Percentiles rank a stretch among this genome's conserved stretches.
Conservation (phyloP, 805 yeast genomes). For the Candida dajiaensis region DNA sequence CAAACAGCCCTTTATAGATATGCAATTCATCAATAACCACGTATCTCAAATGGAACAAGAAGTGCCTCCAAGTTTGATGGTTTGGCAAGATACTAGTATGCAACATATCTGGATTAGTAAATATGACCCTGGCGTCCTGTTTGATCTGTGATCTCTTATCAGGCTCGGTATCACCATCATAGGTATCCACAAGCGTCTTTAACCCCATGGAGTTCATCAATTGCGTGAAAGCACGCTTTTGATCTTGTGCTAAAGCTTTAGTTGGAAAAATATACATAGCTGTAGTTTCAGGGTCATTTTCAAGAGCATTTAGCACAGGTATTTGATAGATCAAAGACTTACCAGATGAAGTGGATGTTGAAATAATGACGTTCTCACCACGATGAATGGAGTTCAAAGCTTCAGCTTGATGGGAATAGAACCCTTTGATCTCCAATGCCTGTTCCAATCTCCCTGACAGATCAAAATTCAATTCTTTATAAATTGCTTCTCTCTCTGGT, state of each 20-base stretch:
- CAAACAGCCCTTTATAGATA: slow-evolving; percentile 84
- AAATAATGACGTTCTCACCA: slow-evolving; percentile 69
- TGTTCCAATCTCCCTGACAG: slow-evolving; percentile 46
- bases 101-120: slow-evolving; percentile 93
- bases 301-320: slow-evolving; percentile 56
- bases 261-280: slow-evolving; percentile 93
- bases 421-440: slow-evolving; percentile 43
- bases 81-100: slow-evolving; percentile 82
- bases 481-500: slow-evolving; percentile 41
- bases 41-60: slow-evolving; percentile 56
- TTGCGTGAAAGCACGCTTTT: slow-evolving; percentile 68
- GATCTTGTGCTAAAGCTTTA: slow-evolving; percentile 97
- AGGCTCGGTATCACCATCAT: slow-evolving; percentile 87
- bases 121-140: slow-evolving; percentile 66
- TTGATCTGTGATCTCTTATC: slow-evolving; percentile 49
- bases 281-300: slow-evolving; percentile 40
- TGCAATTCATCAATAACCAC: slow-evolving; percentile 86
- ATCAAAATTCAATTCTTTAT: slow-evolving; percentile 35
- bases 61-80: slow-evolving; percentile 66
- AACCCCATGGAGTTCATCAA: slow-evolving; percentile 46
- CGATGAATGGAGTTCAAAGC: slow-evolving; percentile 58
- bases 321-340: slow-evolving; percentile 89
- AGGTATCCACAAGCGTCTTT: slow-evolving; percentile 62
- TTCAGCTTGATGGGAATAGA: slow-evolving; percentile 78
- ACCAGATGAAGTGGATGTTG: slow-evolving; percentile 97